Percentiles rank a stretch among this genome's conserved stretches.
These are phyloP conservation scores for Pythium aquatile DNA, from an alignment of 352 stramenopile genomes.

Conservation along the genomic window DNA sequence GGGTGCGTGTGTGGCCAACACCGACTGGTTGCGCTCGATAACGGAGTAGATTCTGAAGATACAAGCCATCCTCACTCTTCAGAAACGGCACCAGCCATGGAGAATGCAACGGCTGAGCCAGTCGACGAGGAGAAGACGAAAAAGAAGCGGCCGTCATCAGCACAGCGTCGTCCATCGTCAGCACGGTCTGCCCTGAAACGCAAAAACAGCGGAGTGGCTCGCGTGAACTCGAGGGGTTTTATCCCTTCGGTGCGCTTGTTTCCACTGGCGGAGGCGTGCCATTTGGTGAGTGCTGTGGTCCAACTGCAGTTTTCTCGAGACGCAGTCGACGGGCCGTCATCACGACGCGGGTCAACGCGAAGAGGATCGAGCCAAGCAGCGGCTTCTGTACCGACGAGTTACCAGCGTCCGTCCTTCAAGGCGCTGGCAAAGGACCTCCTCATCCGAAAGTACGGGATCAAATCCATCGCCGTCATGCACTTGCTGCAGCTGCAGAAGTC, in stretches of 20 bases:
- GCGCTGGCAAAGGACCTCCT: constrained; percentile 61
- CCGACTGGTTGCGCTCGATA: constrained; percentile 22
- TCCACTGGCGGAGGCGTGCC: constrained; percentile 54
- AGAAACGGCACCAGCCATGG: neutral
- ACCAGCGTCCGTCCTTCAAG: constrained; percentile 50
- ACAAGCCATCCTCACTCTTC: neutral
- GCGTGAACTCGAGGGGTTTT: constrained; percentile 31
- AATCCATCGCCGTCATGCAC: constrained; percentile 70
- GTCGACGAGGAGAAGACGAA: neutral
- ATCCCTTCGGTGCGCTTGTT: constrained; percentile 41
- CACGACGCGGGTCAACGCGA: constrained; percentile 12
- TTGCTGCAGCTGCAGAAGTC: constrained; percentile 67
- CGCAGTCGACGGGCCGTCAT: constrained; percentile 21
- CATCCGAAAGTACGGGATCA: constrained; percentile 69
- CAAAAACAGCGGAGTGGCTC: constrained; percentile 8
- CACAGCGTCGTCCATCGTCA: constrained; percentile 23
- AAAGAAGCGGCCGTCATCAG: constrained; percentile 12
- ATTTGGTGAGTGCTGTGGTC: constrained; percentile 55
- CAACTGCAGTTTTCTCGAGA: constrained; percentile 66
- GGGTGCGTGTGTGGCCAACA: constrained; percentile 52
- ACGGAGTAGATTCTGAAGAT: constrained; percentile 4
- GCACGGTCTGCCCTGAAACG: neutral
- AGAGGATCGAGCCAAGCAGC: constrained; percentile 18
- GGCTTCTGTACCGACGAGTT: constrained; percentile 32
- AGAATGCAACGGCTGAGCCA: neutral